Conservation (phyloP, 371 early-diverging fungal species). For the Mortierella sp. region DNA sequence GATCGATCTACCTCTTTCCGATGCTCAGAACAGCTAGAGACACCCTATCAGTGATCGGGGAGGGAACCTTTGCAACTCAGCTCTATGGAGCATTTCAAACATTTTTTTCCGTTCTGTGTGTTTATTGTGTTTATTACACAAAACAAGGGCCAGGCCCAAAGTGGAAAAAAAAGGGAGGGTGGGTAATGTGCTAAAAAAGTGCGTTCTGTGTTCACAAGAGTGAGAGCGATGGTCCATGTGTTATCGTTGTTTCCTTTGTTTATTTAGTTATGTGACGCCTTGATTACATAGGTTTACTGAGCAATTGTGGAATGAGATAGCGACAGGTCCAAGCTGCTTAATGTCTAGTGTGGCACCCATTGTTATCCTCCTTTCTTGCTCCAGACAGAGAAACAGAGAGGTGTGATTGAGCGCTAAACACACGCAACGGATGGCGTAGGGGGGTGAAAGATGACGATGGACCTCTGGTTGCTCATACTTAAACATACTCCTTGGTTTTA, state of each 20-base stretch:
- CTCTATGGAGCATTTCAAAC: neutral
- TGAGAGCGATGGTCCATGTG: constrained; percentile 6
- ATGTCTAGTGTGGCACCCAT: too few species aligned
- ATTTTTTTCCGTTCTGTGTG: neutral
- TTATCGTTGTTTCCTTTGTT: neutral
- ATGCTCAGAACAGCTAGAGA: neutral
- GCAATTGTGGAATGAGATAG: too few species aligned
- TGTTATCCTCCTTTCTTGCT: too few species aligned
- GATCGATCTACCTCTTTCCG: neutral
- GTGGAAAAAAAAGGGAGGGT: constrained; percentile 6
- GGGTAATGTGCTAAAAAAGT: neutral
- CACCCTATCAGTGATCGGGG: neutral
- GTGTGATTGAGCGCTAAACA: too few species aligned
- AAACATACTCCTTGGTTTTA: neutral
- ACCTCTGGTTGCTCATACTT: neutral
- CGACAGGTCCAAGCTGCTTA: too few species aligned
- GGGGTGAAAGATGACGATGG: too few species aligned
- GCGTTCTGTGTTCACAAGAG: neutral
- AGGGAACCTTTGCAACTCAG: neutral
- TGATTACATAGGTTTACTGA: neutral
- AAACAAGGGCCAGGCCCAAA: neutral
- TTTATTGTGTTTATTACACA: neutral
- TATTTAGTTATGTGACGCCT: neutral
- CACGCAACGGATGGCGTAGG: neutral
- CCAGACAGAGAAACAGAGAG: too few species aligned